phyloP scores from a whole-genome alignment of 257 asterid species.

The Eucommia ulmoides region DNA sequence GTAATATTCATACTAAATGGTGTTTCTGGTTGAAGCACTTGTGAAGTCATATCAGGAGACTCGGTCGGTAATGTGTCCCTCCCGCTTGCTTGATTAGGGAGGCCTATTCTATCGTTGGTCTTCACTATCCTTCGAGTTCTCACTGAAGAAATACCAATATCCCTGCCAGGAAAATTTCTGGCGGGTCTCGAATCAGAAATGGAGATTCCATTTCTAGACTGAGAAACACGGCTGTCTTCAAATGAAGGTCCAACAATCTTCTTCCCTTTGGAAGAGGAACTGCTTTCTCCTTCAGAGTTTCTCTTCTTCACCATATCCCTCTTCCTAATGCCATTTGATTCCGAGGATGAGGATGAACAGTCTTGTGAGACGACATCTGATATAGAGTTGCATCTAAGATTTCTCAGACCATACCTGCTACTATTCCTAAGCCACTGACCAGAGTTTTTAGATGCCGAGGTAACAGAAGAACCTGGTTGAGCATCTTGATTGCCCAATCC shows the following conservation, averaged over 20 bases:
- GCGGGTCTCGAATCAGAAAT: conserved; percentile 25
- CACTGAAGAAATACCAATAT: conserved; percentile 20
- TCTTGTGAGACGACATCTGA: conserved; percentile 30
- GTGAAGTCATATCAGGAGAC: conserved; percentile 16
- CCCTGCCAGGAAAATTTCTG: conserved; percentile 21
- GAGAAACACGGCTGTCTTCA: conserved; percentile 12
- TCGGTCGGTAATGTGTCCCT: conserved; percentile 21
- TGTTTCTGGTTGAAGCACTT: conserved; percentile 14
- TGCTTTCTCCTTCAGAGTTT: conserved; percentile 43
- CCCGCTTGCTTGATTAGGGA: conserved; percentile 21
- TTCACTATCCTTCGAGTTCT: conserved; percentile 32
- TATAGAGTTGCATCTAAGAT: conserved; percentile 29
- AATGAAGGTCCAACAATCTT: conserved; percentile 9
- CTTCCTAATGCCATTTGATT: conserved; percentile 21
- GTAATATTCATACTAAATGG: conserved; percentile 18
- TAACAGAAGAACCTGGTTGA: conserved; percentile 17
- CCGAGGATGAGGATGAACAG: conserved; percentile 15
- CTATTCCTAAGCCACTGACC: conserved; percentile 17
- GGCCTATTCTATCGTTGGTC: conserved; percentile 22
- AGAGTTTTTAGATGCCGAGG: conserved; percentile 16
- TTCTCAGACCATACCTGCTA: conserved; percentile 25
- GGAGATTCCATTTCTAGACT: conserved; percentile 30
- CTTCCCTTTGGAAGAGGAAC: conserved; percentile 32
- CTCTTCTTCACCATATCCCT: conserved; percentile 29
- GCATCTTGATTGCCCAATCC: conserved; percentile 14